Percentiles rank a stretch among this genome's conserved stretches.
Conservation (phyloP, 2,329 filamentous ascomycete genomes). For the Sporothrix brunneoviolacea region DNA sequence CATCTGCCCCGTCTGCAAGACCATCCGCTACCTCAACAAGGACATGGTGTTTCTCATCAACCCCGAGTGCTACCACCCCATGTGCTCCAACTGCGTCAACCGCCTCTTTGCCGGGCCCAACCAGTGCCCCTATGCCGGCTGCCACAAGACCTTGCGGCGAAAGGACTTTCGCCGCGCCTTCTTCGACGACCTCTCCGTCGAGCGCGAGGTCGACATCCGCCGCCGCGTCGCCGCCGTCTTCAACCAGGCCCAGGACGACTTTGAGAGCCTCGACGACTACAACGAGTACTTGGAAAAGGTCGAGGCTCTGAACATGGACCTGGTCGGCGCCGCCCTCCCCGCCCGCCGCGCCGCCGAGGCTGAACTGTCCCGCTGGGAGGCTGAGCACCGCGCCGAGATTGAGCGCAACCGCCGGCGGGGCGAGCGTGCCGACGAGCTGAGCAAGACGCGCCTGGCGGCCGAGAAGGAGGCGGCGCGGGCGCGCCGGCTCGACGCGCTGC, state of each 20-base stretch:
- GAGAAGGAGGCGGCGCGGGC: conserved; percentile 62
- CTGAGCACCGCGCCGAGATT: conserved; percentile 63
- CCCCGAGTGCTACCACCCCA: conserved; percentile 97
- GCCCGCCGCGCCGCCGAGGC: conserved; percentile 38
- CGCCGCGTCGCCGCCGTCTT: conserved; percentile 72
- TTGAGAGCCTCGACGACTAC: conserved; percentile 73
- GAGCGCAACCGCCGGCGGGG: conserved; percentile 50
- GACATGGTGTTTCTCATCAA: conserved; percentile 95
- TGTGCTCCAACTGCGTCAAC: conserved; percentile 94
- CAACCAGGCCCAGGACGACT: conserved; percentile 86
- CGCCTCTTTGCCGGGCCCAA: conserved; percentile 91
- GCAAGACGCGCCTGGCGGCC: conserved; percentile 49
- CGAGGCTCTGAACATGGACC: conserved; percentile 82
- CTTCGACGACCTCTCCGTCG: conserved; percentile 80
- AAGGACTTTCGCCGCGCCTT: conserved; percentile 80
- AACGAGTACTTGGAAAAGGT: conserved; percentile 95
- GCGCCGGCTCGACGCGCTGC: conserved; percentile 54
- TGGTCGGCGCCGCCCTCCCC: conserved; percentile 57
- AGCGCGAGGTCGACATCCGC: conserved; percentile 90
- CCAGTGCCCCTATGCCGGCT: conserved; percentile 85
- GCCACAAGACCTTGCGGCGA: conserved; percentile 78
- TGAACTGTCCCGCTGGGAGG: conserved; percentile 61
- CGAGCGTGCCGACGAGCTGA: conserved; percentile 47
- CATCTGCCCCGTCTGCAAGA: conserved; percentile 96
- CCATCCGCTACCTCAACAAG: conserved; percentile 87